These are phyloP conservation scores for Trichoderma simmonsii DNA, from an alignment of 2,329 filamentous ascomycete species.

Conservation along the genomic window DNA sequence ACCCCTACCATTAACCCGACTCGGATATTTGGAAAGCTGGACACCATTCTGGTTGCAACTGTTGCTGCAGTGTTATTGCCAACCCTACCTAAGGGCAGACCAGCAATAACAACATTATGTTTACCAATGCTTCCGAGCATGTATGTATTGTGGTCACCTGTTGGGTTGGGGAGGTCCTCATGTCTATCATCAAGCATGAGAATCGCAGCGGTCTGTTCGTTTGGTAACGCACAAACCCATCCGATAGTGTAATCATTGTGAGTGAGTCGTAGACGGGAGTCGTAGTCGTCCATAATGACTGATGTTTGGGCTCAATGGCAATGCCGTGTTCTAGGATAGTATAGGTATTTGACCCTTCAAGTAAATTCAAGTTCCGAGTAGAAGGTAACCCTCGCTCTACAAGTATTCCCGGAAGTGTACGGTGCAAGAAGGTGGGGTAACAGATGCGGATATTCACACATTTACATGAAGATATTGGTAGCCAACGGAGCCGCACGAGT, in stretches of 20 bases:
- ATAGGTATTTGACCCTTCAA: too few relatives aligned
- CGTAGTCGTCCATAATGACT: neutral
- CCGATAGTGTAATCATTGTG: constrained; percentile 25
- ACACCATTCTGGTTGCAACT: constrained; percentile 32
- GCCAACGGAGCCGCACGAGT: too few relatives aligned
- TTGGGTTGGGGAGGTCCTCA: neutral
- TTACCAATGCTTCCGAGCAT: constrained; percentile 26
- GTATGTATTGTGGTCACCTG: constrained; percentile 24
- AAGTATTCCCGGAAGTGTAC: neutral
- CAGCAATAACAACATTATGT: constrained; percentile 33
- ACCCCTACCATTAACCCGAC: constrained; percentile 24
- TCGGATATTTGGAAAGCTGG: constrained; percentile 29
- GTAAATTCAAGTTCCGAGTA: too few relatives aligned
- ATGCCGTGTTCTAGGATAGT: too few relatives aligned
- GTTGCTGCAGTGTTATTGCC: constrained; percentile 30
- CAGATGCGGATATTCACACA: neutral
- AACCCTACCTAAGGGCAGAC: constrained; percentile 30
- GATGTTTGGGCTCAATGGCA: neutral
- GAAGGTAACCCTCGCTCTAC: too few relatives aligned
- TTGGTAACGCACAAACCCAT: constrained; percentile 26
- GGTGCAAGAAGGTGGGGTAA: neutral
- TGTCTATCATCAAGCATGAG: constrained; percentile 25
- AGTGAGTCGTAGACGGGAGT: neutral
- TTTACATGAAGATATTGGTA: neutral
- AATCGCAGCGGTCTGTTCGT: constrained; percentile 23